Base-by-base conservation (phyloP, 2,329 filamentous ascomycete genomes). In the Cercospora sp. region DNA sequence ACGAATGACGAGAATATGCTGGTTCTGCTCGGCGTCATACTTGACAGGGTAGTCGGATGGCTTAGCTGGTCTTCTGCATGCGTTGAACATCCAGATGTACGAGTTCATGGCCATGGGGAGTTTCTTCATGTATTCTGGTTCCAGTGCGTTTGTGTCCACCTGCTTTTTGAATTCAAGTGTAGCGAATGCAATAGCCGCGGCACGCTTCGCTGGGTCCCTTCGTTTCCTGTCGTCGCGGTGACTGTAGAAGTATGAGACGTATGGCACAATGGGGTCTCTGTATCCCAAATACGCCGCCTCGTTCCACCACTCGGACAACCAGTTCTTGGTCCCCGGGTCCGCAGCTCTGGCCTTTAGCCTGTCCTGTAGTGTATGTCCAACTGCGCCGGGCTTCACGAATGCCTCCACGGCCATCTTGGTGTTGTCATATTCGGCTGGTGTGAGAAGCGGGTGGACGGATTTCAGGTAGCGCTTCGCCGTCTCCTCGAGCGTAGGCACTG, bases 241-340 rank as follows among this genome's bases (percentile, higher is more conserved):
- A 65, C 94, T 97, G 85, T 99, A 99, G 84, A 99, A 99, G 87
- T 99, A 99, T 81, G 93, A 97, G 77, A 99, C 95, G 79, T 98
- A 99, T 69, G 95, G 95, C 18, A 98, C 92, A 58, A 99, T 92
- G 2, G 95, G 95, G 80, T 98, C 95, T 73, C 94, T 91, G 84
- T 98, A 98, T 72, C 83, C 87, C 72, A 99, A 88, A 82, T 99
- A 99, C 67, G 95, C 95, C 4, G 89, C 88, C 63, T 97, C 89
- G 80, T 99, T 98, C 95, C 95, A 99, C 95, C 95, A 99, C 75
- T 99, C 94, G 74, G 91, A 89, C 66, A 99, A 86, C 95, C 95
- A 99, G 83, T 98, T 99, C 83, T 91, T 93, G 78, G 87, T 83
- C 70, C 91, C 90, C 60, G 94, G 90, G 73, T 96, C 88, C 74